Base-by-base conservation (phyloP, 331 rosid genomes). In the Prunus yedoensis region DNA sequence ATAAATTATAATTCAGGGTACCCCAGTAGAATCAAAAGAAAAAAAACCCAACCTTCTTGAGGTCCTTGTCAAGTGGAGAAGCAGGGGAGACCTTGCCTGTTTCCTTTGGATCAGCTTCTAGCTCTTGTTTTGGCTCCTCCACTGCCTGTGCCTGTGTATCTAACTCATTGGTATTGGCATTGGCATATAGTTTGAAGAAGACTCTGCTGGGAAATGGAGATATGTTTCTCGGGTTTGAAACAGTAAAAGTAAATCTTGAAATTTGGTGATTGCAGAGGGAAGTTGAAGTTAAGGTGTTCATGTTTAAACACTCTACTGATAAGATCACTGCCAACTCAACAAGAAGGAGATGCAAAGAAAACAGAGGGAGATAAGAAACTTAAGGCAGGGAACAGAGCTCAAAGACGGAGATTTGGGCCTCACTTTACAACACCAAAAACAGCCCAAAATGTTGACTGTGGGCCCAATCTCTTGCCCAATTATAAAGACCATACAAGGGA, bases 1-100 rank as follows among this genome's bases (percentile, higher is more conserved):
- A 16, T 2, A 25, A 52, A 52, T 6, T 23, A 10, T 11, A 20
- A 25, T 63, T 72, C 8, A 57, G 68, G 15, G 49, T 41, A 63
- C 3, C 7, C 64, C 18, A 0, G 0, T 13, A 21, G 35, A 18
- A 50, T 11, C 41, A 4, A 54, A 16, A 66, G 27, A 58, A 10
- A 5, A 25, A 25, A 23, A 56, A 60, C 64, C 18, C 8, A 57
- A 85, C 98, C 97, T 87, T 94, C 85, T 92, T 94, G 75, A 94
- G 95, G 74, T 91, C 97, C 51, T 89, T 89, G 67, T 94, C 95
- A 0, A 91, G 75, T 11, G 95, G 85, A 69, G 87, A 21, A 81
- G 93, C 79, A 60, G 70, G 14, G 59, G 88, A 77, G 35, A 50
- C 18, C 50, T 78, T 70, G 81, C 20, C 78, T 50, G 70, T 77